Evolutionary conservation across 345 rosid species (phyloP).

Genomic region (Salix purpurea): DNA sequence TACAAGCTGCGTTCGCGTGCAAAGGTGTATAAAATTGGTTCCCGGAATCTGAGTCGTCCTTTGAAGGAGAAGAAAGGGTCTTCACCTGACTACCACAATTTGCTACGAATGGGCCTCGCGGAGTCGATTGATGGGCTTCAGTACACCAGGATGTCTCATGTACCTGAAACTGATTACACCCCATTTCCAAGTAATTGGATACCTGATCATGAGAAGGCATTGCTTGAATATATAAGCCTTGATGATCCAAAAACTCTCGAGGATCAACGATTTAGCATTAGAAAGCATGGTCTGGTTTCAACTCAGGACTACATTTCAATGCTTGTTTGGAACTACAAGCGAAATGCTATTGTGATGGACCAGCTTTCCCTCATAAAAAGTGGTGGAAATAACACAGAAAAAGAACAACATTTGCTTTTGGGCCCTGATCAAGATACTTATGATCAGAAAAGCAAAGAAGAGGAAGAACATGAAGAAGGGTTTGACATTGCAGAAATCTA

Average conservation of each 20-base stretch:
- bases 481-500: constrained; percentile 18
- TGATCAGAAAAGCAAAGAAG: constrained; percentile 11
- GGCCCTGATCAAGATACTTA: neutral
- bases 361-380: constrained; percentile 50
- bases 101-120: constrained; percentile 83
- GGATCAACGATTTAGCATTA: constrained; percentile 60
- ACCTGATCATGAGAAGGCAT: constrained; percentile 80
- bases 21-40: constrained; percentile 75
- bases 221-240: constrained; percentile 71
- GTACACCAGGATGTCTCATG: constrained; percentile 91
- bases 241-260: constrained; percentile 71
- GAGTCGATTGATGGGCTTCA: constrained; percentile 91
- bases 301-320: constrained; percentile 85
- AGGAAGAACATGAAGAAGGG: constrained; percentile 13
- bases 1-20: constrained; percentile 93
- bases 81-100: constrained; percentile 78
- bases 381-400: constrained; percentile 14
- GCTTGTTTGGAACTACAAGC: constrained; percentile 97
- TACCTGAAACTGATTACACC: constrained; percentile 82
- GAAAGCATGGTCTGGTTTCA: constrained; percentile 79
- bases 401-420: constrained; percentile 18
- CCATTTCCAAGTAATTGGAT: constrained; percentile 88
- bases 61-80: constrained; percentile 87
- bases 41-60: constrained; percentile 68
- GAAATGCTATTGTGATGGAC: constrained; percentile 66